A percentile compares a stretch with the other conserved stretches of the same genome.
phyloP scores from a whole-genome alignment of 139 green algal species.

The Chlamydomonas sp. region DNA sequence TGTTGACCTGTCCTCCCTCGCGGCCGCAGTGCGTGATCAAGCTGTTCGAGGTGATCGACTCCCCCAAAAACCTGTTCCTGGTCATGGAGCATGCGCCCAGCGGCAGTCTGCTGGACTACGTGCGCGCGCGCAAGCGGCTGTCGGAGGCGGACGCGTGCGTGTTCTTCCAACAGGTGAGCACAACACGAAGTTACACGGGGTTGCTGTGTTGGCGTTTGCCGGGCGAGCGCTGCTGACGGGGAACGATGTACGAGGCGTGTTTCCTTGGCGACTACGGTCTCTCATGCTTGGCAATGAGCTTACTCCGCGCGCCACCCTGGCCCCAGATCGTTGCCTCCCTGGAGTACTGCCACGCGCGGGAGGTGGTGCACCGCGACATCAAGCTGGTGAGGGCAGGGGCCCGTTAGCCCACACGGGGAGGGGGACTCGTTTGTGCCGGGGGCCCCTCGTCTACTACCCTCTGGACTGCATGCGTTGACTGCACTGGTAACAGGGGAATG shows the following conservation, averaged over 20 bases:
- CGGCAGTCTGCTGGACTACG: constrained; percentile 89
- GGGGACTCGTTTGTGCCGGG: too few relatives aligned
- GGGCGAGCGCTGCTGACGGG: too few relatives aligned
- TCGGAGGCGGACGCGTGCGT: constrained; percentile 74
- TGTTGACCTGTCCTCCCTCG: not conserved
- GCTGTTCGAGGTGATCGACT: constrained; percentile 84
- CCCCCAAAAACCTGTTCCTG: constrained; percentile 73
- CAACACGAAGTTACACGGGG: too few relatives aligned
- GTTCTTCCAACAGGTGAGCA: constrained; percentile 65
- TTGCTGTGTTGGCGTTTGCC: too few relatives aligned
- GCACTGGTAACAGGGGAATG: too few relatives aligned
- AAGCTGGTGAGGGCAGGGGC: not conserved
- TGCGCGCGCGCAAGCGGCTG: constrained; percentile 82
- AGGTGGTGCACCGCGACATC: constrained; percentile 64
- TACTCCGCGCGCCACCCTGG: not conserved
- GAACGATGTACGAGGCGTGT: too few relatives aligned
- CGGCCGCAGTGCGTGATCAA: constrained; percentile 39
- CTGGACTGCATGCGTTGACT: too few relatives aligned
- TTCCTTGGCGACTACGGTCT: too few relatives aligned
- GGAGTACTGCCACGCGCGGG: constrained; percentile 81
- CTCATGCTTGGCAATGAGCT: too few relatives aligned
- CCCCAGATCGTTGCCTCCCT: constrained; percentile 74
- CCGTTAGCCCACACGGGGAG: too few relatives aligned
- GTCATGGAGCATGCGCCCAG: constrained; percentile 90
- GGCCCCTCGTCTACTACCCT: too few relatives aligned